These are phyloP conservation scores for Tricholoma sp. DNA, from an alignment of 768 basidiomycete species.

Conservation along the genomic window DNA sequence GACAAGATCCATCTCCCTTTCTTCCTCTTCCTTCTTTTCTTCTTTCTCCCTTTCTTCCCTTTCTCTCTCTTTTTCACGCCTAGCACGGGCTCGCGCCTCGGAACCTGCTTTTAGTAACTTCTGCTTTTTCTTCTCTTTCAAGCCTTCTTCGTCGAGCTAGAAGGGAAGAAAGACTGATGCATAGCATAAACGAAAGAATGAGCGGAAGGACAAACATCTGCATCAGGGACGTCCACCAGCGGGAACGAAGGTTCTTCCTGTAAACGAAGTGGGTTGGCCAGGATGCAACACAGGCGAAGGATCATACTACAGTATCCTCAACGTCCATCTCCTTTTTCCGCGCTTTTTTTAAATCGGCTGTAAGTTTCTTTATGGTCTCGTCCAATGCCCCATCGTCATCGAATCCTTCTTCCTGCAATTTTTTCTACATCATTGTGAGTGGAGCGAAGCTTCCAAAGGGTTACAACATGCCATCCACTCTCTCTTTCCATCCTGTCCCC, in stretches of 20 bases:
- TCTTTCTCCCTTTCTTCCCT: slow-evolving; percentile 63
- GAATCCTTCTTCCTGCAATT: slow-evolving; percentile 63
- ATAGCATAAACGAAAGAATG: background rate
- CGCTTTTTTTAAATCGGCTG: slow-evolving; percentile 67
- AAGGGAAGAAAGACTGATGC: background rate
- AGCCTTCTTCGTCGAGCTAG: slow-evolving; percentile 80
- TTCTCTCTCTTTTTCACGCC: slow-evolving; percentile 86
- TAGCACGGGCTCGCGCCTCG: slow-evolving; percentile 80
- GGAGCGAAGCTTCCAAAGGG: background rate
- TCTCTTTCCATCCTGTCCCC: slow-evolving; percentile 53
- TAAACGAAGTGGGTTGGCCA: background rate
- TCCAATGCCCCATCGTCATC: slow-evolving; percentile 77
- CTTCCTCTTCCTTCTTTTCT: slow-evolving; percentile 74
- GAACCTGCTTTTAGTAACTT: slow-evolving; percentile 89
- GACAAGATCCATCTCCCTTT: slow-evolving; percentile 62
- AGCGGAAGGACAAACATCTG: slow-evolving; percentile 52
- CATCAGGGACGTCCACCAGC: slow-evolving; percentile 87
- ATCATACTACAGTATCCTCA: slow-evolving; percentile 51
- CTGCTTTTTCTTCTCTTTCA: slow-evolving; percentile 95
- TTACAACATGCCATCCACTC: slow-evolving; percentile 63
- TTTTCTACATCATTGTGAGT: slow-evolving; percentile 34
- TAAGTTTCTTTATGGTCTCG: slow-evolving; percentile 81
- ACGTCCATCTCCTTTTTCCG: slow-evolving; percentile 79
- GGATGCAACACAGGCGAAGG: background rate
- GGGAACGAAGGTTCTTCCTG: slow-evolving; percentile 87